phyloP scores from a whole-genome alignment of 345 rosid species.

The Camelina laxa region DNA sequence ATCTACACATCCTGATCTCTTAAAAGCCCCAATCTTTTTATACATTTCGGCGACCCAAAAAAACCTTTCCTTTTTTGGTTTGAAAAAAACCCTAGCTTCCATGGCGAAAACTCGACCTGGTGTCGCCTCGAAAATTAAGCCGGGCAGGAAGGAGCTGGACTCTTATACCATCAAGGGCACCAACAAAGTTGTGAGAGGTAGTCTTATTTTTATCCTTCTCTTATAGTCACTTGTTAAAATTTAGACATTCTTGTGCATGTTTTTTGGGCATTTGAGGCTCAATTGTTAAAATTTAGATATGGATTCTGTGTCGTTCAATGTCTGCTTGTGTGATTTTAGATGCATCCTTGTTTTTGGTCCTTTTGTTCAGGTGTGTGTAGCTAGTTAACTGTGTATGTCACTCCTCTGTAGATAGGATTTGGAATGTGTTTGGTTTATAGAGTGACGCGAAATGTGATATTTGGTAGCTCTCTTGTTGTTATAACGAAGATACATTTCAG shows the following conservation, averaged over 20 bases:
- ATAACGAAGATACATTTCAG: background rate
- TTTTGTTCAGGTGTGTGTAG: constrained; percentile 4
- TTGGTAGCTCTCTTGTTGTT: constrained; percentile 27
- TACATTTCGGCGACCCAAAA: constrained; percentile 27
- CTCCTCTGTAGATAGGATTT: background rate
- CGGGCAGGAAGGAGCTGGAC: constrained; percentile 76
- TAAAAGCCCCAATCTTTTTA: constrained; percentile 12
- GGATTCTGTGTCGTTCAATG: constrained; percentile 23
- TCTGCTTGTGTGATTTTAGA: constrained; percentile 6
- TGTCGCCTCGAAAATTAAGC: constrained; percentile 61
- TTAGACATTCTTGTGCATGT: constrained; percentile 12
- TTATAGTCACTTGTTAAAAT: background rate
- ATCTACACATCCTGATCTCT: constrained; percentile 24
- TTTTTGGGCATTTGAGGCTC: constrained; percentile 5
- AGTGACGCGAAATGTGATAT: background rate
- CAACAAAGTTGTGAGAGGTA: constrained; percentile 75
- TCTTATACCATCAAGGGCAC: constrained; percentile 79
- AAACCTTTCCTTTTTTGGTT: constrained; percentile 23
- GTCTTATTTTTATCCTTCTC: background rate
- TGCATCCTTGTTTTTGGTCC: background rate
- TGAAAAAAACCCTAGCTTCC: constrained; percentile 19
- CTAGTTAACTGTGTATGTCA: constrained; percentile 8
- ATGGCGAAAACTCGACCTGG: constrained; percentile 55
- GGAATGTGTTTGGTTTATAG: background rate
- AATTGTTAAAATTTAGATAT: constrained; percentile 1